Evolutionary conservation across 1,139 yeast species (phyloP).

Genomic region (Debaryomyces sp.): DNA sequence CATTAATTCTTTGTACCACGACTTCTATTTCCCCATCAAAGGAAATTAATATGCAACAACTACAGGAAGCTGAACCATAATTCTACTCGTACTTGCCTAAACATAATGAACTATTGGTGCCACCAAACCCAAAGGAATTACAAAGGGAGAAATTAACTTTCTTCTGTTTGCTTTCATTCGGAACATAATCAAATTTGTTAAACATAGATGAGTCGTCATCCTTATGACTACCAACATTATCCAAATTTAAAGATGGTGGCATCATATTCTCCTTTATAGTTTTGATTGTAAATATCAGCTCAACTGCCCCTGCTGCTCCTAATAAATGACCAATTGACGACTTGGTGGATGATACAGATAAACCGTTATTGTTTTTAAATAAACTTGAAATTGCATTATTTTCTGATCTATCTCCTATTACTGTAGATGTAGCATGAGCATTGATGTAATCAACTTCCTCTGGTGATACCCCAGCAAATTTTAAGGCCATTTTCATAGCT

Average conservation of each 20-base stretch:
- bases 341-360: slow-evolving; percentile 77
- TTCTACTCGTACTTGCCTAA: slow-evolving; percentile 20
- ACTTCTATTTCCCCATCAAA: too few species aligned
- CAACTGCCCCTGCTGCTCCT: slow-evolving; percentile 97
- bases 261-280: slow-evolving; percentile 58
- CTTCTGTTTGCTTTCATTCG: slow-evolving; percentile 42
- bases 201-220: slow-evolving; percentile 46
- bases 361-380: slow-evolving; percentile 35
- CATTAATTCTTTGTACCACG: too few species aligned
- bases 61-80: too few species aligned
- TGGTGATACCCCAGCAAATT: slow-evolving; percentile 46
- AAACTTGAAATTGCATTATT: slow-evolving; percentile 68
- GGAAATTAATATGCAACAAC: too few species aligned
- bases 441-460: slow-evolving; percentile 71
- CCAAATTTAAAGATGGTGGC: slow-evolving; percentile 84
- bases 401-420: slow-evolving; percentile 88
- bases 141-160: slow-evolving; percentile 64
- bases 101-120: slow-evolving; percentile 76
- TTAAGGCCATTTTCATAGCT: slow-evolving; percentile 80
- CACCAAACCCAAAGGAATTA: slow-evolving; percentile 98
- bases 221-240: slow-evolving; percentile 49
- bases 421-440: slow-evolving; percentile 97
- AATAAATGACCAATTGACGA: slow-evolving; percentile 92
- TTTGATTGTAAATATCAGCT: slow-evolving; percentile 76
- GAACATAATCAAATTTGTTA: slow-evolving; percentile 61